A percentile compares a stretch with the other conserved stretches of the same genome.
phyloP scores from a whole-genome alignment of 768 basidiomycete species.

The Tricholoma sp. region DNA sequence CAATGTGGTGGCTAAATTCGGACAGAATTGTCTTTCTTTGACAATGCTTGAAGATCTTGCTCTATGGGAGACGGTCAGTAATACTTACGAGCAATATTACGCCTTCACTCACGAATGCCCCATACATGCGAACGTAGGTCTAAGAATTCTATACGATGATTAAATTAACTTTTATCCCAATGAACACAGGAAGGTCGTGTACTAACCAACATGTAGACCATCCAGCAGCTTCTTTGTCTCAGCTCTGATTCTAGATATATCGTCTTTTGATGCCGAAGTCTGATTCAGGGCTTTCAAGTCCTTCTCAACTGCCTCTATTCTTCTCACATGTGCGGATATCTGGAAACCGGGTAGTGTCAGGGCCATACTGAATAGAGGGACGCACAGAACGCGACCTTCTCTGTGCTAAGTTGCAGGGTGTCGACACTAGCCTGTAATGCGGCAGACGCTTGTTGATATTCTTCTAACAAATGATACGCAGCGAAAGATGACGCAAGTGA shows the following conservation, averaged over 20 bases:
- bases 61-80: slow-evolving; percentile 36
- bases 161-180: not conserved
- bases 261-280: slow-evolving; percentile 70
- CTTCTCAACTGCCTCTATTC: slow-evolving; percentile 87
- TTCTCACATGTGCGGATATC: slow-evolving; percentile 78
- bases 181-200: not conserved
- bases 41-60: slow-evolving; percentile 71
- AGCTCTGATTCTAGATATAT: slow-evolving; percentile 64
- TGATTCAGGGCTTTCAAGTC: slow-evolving; percentile 74
- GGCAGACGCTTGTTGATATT: slow-evolving; percentile 86
- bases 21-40: slow-evolving; percentile 63
- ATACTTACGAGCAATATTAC: not conserved
- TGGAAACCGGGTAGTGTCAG: slow-evolving; percentile 22
- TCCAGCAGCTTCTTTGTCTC: slow-evolving; percentile 89
- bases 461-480: slow-evolving; percentile 84
- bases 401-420: slow-evolving; percentile 78
- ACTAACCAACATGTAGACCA: slow-evolving; percentile 72
- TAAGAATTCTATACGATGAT: slow-evolving; percentile 55
- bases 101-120: slow-evolving; percentile 70
- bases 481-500: slow-evolving; percentile 83
- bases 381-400: slow-evolving; percentile 47
- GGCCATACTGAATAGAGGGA: not conserved
- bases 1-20: slow-evolving; percentile 36
- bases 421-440: slow-evolving; percentile 83
- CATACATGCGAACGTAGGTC: slow-evolving; percentile 78